Evolutionary conservation across 2,329 filamentous ascomycete species (phyloP), one percentile per base, ranked within the genome.

Genomic region (Teratosphaeria pseudoeucalypti): DNA sequence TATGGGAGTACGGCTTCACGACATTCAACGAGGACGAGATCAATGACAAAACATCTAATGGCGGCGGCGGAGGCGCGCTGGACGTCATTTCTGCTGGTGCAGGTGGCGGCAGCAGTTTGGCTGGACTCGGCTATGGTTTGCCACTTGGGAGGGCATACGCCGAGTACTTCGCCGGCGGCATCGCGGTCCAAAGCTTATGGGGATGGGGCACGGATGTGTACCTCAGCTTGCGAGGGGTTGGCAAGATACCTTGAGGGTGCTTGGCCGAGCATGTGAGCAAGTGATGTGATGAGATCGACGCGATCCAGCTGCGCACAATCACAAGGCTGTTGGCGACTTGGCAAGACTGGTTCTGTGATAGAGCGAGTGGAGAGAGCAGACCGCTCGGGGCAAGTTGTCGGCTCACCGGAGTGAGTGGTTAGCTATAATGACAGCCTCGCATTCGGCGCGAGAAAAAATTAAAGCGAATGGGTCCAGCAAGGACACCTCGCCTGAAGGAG

Each of bases 1-100:
- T 99, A 60, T 99, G 94, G 92, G 92, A 91, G 6, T 99, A 97
- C 73, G 94, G 89, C 63, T 99, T 96, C 73, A 96, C 92, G 23
- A 99, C 94, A 0, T 97, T 97, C 74, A 87, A 84, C 59, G 89
- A 90, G 26, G 81, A 86, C 49, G 73, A 80, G 62, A 76, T 77
- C 11, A 72, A 73, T 6, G 83, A 62, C 78, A 83, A 60, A 71
- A 76, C 77, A 4, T 73, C 76, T 12, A 71, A 74, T 52, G 72
- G 72, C 34, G 75, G 76, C 34, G 79, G 78, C 55, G 80, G 84
- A 70, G 85, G 89, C 68, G 89, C 88, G 0, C 76, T 96, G 62
- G 88, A 86, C 67, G 85, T 87, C 4, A 87, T 96, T 55, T 87
- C 88, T 1, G 82, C 82, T 1, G 84, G 85, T 34, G 87, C 85